Conservation (phyloP, 2,329 filamentous ascomycete species). For the Hypoxylon sp. region DNA sequence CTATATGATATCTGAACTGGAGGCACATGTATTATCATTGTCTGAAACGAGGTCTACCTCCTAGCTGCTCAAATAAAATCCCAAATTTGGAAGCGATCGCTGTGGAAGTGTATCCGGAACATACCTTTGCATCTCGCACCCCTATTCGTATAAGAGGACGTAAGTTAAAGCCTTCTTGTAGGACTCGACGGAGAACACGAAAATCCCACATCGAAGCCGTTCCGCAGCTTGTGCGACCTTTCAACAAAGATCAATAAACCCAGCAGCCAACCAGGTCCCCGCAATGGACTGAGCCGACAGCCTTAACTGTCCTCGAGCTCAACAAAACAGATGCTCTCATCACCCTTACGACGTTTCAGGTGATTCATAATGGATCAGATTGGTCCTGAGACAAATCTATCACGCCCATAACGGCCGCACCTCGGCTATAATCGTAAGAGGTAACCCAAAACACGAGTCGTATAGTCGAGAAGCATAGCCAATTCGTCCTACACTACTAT, state of each 20-base stretch:
- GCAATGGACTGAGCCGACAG: background rate
- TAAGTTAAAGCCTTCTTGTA: background rate
- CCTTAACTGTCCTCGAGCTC: background rate
- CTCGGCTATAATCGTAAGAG: conserved; percentile 13
- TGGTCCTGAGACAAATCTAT: background rate
- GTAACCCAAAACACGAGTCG: conserved; percentile 5
- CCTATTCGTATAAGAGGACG: background rate
- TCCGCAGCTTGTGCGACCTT: background rate
- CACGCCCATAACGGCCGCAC: conserved; percentile 4
- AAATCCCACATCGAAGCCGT: background rate
- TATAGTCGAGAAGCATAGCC: background rate
- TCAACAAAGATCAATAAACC: background rate
- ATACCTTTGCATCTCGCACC: background rate
- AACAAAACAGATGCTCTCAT: background rate
- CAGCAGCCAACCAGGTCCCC: background rate
- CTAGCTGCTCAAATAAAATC: background rate
- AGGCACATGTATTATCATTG: conserved; percentile 6
- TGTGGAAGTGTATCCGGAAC: background rate
- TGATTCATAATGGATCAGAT: background rate
- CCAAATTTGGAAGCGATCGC: background rate
- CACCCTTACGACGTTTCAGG: background rate
- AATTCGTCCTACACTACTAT: background rate
- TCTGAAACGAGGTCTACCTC: background rate
- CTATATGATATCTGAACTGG: conserved; percentile 4
- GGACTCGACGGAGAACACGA: background rate